These are phyloP conservation scores for Fusarium camptoceras DNA, from an alignment of 2,329 filamentous ascomycete species.

Conservation along the genomic window DNA sequence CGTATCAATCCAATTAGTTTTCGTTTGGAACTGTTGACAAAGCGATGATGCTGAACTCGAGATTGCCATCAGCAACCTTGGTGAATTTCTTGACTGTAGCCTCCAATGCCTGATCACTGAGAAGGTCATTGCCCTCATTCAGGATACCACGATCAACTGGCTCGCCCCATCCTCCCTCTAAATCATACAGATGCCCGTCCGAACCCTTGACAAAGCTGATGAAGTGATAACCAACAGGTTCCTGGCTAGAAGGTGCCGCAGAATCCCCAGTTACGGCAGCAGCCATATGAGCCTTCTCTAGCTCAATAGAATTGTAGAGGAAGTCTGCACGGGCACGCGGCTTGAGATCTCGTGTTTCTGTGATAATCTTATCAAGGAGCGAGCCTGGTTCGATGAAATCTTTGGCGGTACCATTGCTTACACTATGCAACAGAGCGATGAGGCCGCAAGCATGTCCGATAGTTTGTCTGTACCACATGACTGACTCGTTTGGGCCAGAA, in stretches of 20 bases:
- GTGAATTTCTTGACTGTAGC: constrained; percentile 63
- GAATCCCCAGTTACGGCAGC: constrained; percentile 78
- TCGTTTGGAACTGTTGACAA: constrained; percentile 43
- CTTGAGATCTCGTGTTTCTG: constrained; percentile 69
- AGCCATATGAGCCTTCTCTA: constrained; percentile 79
- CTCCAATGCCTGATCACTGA: constrained; percentile 76
- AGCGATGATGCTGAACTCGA: constrained; percentile 56
- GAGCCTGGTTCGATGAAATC: constrained; percentile 65
- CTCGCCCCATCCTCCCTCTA: constrained; percentile 80
- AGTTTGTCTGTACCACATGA: constrained; percentile 87
- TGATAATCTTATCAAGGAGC: constrained; percentile 68
- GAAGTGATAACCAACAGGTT: constrained; percentile 78
- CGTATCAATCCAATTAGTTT: constrained; percentile 8
- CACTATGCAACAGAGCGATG: constrained; percentile 79
- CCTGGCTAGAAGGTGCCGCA: constrained; percentile 69
- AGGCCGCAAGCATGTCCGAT: constrained; percentile 86
- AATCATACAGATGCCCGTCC: constrained; percentile 77
- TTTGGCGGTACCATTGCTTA: constrained; percentile 74
- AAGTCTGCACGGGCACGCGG: constrained; percentile 73
- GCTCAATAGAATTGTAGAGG: constrained; percentile 75
- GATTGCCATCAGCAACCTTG: constrained; percentile 50
- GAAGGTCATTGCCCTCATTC: constrained; percentile 67
- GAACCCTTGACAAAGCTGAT: constrained; percentile 81
- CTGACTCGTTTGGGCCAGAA: constrained; percentile 65
- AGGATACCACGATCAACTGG: constrained; percentile 74